phyloP scores from a whole-genome alignment of 345 rosid species.

The Acer saccharum region DNA sequence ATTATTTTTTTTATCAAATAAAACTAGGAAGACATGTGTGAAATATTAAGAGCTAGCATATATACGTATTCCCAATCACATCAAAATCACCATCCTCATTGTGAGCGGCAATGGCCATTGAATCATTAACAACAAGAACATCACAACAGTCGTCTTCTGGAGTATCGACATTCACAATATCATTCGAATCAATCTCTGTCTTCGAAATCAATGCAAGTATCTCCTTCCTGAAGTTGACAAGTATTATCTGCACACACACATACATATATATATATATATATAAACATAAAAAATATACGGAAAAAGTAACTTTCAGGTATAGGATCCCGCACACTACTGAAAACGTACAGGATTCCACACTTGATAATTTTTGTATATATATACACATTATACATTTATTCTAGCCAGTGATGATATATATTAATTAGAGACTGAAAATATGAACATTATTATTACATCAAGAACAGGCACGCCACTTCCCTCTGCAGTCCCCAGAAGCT shows the following conservation, averaged over 20 bases:
- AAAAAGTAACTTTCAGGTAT: no score
- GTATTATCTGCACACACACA: slow-evolving; percentile 42
- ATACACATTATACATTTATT: no score
- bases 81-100: slow-evolving; percentile 66
- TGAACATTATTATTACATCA: slow-evolving; percentile 31
- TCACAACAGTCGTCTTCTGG: slow-evolving; percentile 53
- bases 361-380: no score
- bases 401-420: not conserved
- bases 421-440: not conserved
- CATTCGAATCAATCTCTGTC: slow-evolving; percentile 1
- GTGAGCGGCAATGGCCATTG: slow-evolving; percentile 58
- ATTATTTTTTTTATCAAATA: no score
- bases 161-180: not conserved
- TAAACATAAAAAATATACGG: not conserved
- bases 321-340: no score
- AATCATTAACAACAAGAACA: slow-evolving; percentile 44
- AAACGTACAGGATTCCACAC: no score
- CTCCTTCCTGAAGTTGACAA: slow-evolving; percentile 70
- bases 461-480: slow-evolving; percentile 57
- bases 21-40: not conserved
- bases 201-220: slow-evolving; percentile 55
- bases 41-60: not conserved
- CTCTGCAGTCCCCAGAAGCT: slow-evolving; percentile 55
- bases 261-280: not conserved
- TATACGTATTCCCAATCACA: slow-evolving; percentile 57